phyloP scores from a whole-genome alignment of 306 rosid genomes.

The Crataegus laevigata region DNA sequence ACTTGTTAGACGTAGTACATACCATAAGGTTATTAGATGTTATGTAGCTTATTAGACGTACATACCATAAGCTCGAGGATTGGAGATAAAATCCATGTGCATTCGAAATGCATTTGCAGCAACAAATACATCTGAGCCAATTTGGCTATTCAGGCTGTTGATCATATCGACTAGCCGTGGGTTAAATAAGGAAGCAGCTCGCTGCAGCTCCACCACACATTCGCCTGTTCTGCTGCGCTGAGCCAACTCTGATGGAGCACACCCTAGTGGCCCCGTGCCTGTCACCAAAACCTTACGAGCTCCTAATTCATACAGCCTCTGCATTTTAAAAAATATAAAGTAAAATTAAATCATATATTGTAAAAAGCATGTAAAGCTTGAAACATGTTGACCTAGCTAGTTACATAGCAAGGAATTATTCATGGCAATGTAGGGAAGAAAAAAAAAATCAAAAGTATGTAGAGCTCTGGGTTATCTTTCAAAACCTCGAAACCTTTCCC shows the following conservation, averaged over 20 bases:
- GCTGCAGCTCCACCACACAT: slow-evolving; percentile 48
- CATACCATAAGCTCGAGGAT: slow-evolving; percentile 59
- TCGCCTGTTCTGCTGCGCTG: slow-evolving; percentile 41
- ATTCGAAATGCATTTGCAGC: slow-evolving; percentile 48
- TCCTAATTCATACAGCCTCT: slow-evolving; percentile 58
- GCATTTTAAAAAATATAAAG: slow-evolving; percentile 6
- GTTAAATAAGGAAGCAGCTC: slow-evolving; percentile 59
- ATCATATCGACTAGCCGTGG: slow-evolving; percentile 53
- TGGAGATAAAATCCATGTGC: slow-evolving; percentile 55
- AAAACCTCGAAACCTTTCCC: neutral
- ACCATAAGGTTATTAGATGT: neutral
- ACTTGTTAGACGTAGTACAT: neutral
- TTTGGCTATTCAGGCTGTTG: slow-evolving; percentile 28
- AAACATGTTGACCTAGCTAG: neutral
- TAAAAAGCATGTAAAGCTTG: neutral
- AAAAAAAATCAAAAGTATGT: neutral
- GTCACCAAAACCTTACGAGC: slow-evolving; percentile 58
- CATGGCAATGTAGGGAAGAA: neutral
- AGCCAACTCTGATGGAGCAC: slow-evolving; percentile 69
- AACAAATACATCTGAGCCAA: slow-evolving; percentile 43
- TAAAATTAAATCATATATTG: neutral
- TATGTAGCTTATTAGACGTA: neutral
- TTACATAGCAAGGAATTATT: neutral
- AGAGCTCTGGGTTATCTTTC: neutral
- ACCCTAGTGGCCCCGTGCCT: slow-evolving; percentile 73